Percentiles rank a stretch among this genome's conserved stretches.
Conservation (phyloP, 78 protist species). For the Emiliania huxleyi region DNA sequence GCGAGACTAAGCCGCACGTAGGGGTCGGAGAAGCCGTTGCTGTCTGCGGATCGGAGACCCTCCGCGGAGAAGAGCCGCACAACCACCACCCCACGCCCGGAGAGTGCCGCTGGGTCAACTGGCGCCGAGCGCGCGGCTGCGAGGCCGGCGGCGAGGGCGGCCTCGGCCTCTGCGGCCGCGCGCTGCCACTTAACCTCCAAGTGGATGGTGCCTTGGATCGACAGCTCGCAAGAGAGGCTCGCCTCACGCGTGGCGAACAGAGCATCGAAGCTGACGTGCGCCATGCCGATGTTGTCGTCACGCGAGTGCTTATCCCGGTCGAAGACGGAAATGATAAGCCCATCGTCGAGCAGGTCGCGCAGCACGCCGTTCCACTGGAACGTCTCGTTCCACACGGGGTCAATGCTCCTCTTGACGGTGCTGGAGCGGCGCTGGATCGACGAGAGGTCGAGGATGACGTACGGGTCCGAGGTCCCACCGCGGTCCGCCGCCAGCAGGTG, state of each 20-base stretch:
- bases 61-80: not conserved
- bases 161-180: not conserved
- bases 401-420: not conserved
- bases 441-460: not conserved
- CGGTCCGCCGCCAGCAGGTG: not conserved
- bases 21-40: not conserved
- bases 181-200: not conserved
- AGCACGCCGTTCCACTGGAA: not conserved
- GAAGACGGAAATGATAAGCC: not conserved
- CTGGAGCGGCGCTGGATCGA: not conserved
- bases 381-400: not conserved
- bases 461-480: conserved; percentile 6
- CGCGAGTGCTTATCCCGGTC: not conserved
- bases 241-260: not conserved
- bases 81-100: not conserved
- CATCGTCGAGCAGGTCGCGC: not conserved
- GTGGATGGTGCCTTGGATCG: not conserved
- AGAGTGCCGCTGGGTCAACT: too few relatives aligned
- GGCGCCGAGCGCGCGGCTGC: too few relatives aligned
- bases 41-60: not conserved
- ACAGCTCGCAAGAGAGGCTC: not conserved
- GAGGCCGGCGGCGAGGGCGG: too few relatives aligned
- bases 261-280: not conserved
- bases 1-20: not conserved
- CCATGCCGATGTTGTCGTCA: not conserved